Conservation (phyloP, 768 basidiomycete genomes). For the Kwoniella shandongensis region DNA sequence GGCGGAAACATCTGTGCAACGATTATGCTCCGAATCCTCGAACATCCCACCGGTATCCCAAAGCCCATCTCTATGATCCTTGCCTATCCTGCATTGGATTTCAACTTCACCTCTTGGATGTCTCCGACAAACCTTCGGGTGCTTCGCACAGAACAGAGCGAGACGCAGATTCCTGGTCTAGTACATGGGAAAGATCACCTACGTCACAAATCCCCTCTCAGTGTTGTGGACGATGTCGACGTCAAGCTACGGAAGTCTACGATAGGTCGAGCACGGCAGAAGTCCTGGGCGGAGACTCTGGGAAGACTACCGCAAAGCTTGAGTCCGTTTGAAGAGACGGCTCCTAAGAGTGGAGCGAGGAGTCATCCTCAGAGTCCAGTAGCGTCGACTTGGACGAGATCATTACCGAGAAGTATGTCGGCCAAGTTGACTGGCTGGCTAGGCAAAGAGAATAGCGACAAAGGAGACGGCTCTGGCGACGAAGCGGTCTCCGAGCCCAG, state of each 20-base stretch:
- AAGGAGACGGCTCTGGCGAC: not conserved
- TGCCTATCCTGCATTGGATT: conserved; percentile 89
- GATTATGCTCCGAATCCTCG: conserved; percentile 80
- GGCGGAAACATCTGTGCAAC: conserved; percentile 85
- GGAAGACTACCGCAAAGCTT: conserved; percentile 29
- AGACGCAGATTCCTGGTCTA: conserved; percentile 72
- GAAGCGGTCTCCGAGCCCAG: conserved; percentile 9
- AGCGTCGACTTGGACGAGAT: conserved; percentile 18
- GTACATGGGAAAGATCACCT: conserved; percentile 81
- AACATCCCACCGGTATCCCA: conserved; percentile 63
- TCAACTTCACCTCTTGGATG: conserved; percentile 95
- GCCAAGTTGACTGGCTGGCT: conserved; percentile 41
- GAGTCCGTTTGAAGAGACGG: conserved; percentile 26
- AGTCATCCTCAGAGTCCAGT: conserved; percentile 14
- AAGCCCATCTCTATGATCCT: conserved; percentile 79
- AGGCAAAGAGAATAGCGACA: not conserved
- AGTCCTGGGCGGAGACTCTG: conserved; percentile 57
- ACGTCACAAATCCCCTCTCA: conserved; percentile 82
- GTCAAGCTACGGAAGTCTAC: conserved; percentile 34
- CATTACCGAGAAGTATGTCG: conserved; percentile 38
- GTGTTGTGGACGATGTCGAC: conserved; percentile 77
- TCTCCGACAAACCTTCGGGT: conserved; percentile 73
- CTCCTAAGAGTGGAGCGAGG: not conserved
- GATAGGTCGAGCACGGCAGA: conserved; percentile 46
- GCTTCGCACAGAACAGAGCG: conserved; percentile 81